Percentiles rank a stretch among this genome's conserved stretches.
These are phyloP conservation scores for Trichoderma asperellum DNA, from an alignment of 2,329 filamentous ascomycete genomes.

Conservation along the genomic window DNA sequence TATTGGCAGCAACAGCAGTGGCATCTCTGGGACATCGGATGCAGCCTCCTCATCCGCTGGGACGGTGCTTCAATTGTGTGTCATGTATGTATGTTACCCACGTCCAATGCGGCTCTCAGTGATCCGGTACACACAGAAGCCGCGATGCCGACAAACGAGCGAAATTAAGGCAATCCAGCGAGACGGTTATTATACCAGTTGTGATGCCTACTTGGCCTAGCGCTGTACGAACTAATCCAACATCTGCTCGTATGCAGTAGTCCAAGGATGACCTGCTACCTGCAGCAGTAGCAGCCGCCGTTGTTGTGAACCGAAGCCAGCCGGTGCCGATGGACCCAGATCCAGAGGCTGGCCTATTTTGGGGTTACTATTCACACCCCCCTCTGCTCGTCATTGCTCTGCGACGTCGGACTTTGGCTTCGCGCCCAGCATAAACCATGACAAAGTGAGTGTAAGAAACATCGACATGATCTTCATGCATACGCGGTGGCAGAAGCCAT, in stretches of 20 bases:
- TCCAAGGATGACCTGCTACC: neutral
- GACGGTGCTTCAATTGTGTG: neutral
- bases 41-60: neutral
- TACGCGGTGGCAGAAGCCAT: neutral
- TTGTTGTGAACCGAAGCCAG: conserved; percentile 29
- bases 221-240: neutral
- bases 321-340: conserved; percentile 22
- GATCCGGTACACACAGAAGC: neutral
- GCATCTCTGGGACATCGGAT: conserved; percentile 14
- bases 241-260: neutral
- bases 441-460: neutral
- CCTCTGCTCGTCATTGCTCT: conserved; percentile 1
- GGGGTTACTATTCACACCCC: conserved; percentile 20
- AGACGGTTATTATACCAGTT: neutral
- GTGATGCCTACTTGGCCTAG: neutral
- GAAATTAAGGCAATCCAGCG: neutral
- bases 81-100: no score
- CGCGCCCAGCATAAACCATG: neutral
- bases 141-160: conserved; percentile 8
- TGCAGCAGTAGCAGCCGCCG: neutral
- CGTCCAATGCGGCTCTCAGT: neutral
- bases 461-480: neutral
- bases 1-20: neutral
- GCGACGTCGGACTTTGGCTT: conserved; percentile 21
- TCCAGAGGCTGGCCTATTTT: conserved; percentile 11